Evolutionary conservation across 2,329 filamentous ascomycete species (phyloP), one percentile per base, ranked within the genome.

Genomic region (Colletotrichum eremochloae): DNA sequence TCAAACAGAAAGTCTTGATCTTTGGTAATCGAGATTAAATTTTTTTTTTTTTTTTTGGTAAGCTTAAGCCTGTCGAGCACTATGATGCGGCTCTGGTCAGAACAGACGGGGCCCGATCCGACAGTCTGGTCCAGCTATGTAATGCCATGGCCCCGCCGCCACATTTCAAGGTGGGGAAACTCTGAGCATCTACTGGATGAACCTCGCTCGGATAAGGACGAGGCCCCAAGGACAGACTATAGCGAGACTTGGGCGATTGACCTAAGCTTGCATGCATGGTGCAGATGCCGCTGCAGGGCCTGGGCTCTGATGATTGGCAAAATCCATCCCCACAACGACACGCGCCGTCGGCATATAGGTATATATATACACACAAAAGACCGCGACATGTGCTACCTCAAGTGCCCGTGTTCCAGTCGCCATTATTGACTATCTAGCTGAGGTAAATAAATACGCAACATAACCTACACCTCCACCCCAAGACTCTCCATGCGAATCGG

Each of bases 401-500:
- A 33, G 31, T 56, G 60, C 60, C 60, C 60, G 48, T 48, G 63
- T 31, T 61, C 61, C 60, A 48, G 33, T 44, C 24, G 40, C 40
- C 31, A 50, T 61, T 48, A 7, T 38, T 70, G 60, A 60, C 62
- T n/a, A 24, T 20, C n/a, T 48, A 12, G 46, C 20, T n/a, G 38
- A 56, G 9, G 52, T 56, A 24, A 42, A 44, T 20, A 20, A 8
- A 14, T 42, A 42, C 24, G 24, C 24, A 42, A 63, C 18, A 36
- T 61, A 33, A 20, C 50, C 56, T 48, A 60, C 53, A 57, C 65
- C 66, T 70, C 44, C 44, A 46, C 7, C 44, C 70, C 70, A 69
- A 24, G 46, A 69, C 60, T 60, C 70, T 67, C 67, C 33, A 72
- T 55, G 60, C 66, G 53, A 61, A 55, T 48, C 33, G 15, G 61